A percentile compares a stretch with the other conserved stretches of the same genome.
Evolutionary conservation across 805 yeast genomes (phyloP).

Genomic region (Wickerhamiella allomyrinae): DNA sequence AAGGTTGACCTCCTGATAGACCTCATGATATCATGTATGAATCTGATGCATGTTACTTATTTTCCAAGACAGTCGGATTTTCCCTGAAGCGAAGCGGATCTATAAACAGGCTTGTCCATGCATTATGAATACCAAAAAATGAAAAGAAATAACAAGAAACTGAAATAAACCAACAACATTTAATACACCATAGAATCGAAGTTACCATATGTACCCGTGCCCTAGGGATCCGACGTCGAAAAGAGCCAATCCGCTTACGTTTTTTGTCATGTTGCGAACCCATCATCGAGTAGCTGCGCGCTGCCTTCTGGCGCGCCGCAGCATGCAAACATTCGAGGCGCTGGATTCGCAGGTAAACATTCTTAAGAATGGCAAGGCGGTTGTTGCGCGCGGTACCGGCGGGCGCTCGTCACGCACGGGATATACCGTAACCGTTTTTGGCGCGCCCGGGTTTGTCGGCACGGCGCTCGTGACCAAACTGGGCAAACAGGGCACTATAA

Average conservation of each 20-base stretch:
- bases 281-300: neutral
- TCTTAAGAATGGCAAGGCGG: slow-evolving; percentile 62
- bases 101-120: too few species aligned
- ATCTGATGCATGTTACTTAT: too few species aligned
- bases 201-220: too few species aligned
- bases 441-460: slow-evolving; percentile 69
- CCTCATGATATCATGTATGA: too few species aligned
- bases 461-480: slow-evolving; percentile 54
- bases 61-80: too few species aligned
- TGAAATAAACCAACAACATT: too few species aligned
- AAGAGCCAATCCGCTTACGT: slow-evolving; percentile 1
- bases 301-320: slow-evolving; percentile 9
- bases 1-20: too few species aligned
- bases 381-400: slow-evolving; percentile 57
- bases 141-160: too few species aligned
- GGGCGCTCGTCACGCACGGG: slow-evolving; percentile 77
- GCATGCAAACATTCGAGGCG: slow-evolving; percentile 25
- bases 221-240: too few species aligned
- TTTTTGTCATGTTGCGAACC: slow-evolving; percentile 2
- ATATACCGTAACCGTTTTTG: slow-evolving; percentile 78
- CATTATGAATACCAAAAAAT: too few species aligned
- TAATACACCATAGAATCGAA: too few species aligned
- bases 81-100: too few species aligned
- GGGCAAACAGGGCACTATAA: slow-evolving; percentile 69
- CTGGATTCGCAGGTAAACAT: slow-evolving; percentile 42